Base-by-base conservation (phyloP, 345 rosid species). In the Rhodamnia rubescens region DNA sequence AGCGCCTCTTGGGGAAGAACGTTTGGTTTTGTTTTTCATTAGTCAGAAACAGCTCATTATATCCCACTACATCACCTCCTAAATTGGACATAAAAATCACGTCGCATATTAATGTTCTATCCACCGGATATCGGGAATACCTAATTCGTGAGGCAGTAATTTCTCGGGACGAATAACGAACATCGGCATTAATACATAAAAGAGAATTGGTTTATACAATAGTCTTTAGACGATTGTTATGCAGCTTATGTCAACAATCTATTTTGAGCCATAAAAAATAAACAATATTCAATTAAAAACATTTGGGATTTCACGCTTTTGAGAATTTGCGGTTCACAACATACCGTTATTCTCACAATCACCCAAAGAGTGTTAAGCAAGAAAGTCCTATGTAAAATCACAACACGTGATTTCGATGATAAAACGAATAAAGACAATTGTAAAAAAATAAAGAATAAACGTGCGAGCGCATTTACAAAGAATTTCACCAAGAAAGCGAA, bases 361-460 rank as follows among this genome's bases (percentile, higher is more conserved):
- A 11, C 4, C 1, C 14, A 3, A 50, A 2, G 11, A 11, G 4
- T 11, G 4, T 50, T 50, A 50, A 11, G 4, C 52, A 11, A 50
- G 52, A 50, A 50, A 50, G 13, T 11, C 14, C 0, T 50, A 3
- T 0, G 7, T 7, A 3, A 4, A 58, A 4, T 14, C 11, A 61
- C 9, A 7, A 59, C 74, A 59, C 0, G 9, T 59, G 2, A 61
- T 15, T 61, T 29, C 4, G 8, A 29, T 29, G 6, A 61, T 1
- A 1, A 2, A 15, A 29, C 0, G 1, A 36, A 0, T 18, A 29
- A 15, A 4, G 15, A 3, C 1, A 27, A 29, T 0, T 0, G 5
- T 61, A 15, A 18, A 59, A 61, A 61, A 15, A 36, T 29, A 10
- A 61, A 21, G 21, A 21, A 7, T 15, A 64, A 64, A 4, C 8